Evolutionary conservation across 257 asterid genomes (phyloP).

Genomic region (Anisodus acutangulus): DNA sequence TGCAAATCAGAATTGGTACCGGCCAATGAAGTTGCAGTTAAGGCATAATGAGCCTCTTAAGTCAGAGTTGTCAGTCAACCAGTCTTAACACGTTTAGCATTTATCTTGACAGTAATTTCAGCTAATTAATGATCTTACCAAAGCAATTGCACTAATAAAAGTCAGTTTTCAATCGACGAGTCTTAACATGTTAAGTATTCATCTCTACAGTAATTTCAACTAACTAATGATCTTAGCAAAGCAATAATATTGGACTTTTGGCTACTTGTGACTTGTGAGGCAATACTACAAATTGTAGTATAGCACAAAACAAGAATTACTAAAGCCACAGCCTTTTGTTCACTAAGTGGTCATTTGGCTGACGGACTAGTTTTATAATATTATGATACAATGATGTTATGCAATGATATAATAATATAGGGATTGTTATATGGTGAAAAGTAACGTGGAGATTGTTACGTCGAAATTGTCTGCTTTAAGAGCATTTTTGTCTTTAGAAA

Average conservation of each 20-base stretch:
- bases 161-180: neutral
- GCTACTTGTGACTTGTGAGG: neutral
- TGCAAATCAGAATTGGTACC: neutral
- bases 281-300: neutral
- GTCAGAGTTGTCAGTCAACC: neutral
- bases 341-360: neutral
- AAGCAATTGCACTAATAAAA: conserved; percentile 17
- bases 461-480: neutral
- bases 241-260: neutral
- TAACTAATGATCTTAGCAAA: neutral
- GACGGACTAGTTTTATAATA: neutral
- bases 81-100: neutral
- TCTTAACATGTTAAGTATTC: neutral
- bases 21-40: neutral
- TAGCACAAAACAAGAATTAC: neutral
- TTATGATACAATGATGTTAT: too few relatives aligned
- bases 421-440: neutral
- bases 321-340: neutral
- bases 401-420: neutral
- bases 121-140: neutral
- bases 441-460: neutral
- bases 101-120: neutral
- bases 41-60: neutral
- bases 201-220: neutral
- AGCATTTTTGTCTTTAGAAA: neutral